Conservation (phyloP, 257 asterid genomes). For the Coffea canephora region DNA sequence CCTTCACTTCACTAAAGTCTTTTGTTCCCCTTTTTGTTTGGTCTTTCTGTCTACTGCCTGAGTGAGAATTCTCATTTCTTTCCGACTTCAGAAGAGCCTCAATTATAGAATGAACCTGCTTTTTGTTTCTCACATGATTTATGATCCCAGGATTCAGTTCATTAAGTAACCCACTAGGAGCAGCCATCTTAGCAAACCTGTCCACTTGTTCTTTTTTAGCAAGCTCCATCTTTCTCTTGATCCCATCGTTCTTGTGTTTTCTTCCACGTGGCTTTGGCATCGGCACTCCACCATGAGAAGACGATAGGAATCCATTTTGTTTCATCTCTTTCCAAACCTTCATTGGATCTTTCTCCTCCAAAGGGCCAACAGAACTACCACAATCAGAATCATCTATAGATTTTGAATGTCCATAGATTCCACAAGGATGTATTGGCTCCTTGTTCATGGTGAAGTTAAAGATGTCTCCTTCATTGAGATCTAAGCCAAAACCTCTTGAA, state of each 20-base stretch:
- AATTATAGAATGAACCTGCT: slow-evolving; percentile 86
- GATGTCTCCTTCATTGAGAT: slow-evolving; percentile 62
- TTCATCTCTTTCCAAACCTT: slow-evolving; percentile 81
- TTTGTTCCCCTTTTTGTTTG: slow-evolving; percentile 30
- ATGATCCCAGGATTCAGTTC: slow-evolving; percentile 94
- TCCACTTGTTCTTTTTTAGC: slow-evolving; percentile 84
- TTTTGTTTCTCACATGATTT: slow-evolving; percentile 90
- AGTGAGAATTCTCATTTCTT: slow-evolving; percentile 35
- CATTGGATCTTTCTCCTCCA: slow-evolving; percentile 60
- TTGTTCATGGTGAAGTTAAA: slow-evolving; percentile 45
- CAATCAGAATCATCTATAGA: slow-evolving; percentile 63
- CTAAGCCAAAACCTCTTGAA: slow-evolving; percentile 44
- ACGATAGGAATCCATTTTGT: slow-evolving; percentile 68
- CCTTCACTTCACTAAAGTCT: slow-evolving; percentile 28
- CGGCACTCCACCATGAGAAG: slow-evolving; percentile 44
- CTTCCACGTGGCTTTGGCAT: slow-evolving; percentile 58
- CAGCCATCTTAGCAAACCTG: slow-evolving; percentile 84
- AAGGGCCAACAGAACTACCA: slow-evolving; percentile 71
- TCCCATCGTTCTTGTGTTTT: slow-evolving; percentile 46
- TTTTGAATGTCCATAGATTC: slow-evolving; percentile 32
- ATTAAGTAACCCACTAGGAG: slow-evolving; percentile 89
- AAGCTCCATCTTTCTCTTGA: slow-evolving; percentile 68
- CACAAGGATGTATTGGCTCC: slow-evolving; percentile 37
- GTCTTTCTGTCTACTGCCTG: slow-evolving; percentile 35
- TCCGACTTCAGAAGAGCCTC: slow-evolving; percentile 78